These are phyloP conservation scores for Lentinula boryana DNA, from an alignment of 768 basidiomycete species.

Conservation along the genomic window DNA sequence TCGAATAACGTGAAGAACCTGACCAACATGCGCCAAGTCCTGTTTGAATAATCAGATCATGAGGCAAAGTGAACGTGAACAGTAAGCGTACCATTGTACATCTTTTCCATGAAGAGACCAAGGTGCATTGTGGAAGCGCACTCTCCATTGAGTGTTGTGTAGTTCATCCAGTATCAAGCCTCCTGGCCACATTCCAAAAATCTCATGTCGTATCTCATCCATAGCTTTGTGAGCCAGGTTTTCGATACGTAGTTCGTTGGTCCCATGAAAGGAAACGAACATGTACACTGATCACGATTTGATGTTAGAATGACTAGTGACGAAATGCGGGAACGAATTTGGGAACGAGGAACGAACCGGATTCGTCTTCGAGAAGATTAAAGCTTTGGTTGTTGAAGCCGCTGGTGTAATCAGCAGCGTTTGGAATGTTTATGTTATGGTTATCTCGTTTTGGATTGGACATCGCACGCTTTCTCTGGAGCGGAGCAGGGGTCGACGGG, in stretches of 20 bases:
- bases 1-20: conserved; percentile 57
- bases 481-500: not conserved
- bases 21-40: conserved; percentile 56
- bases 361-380: conserved; percentile 1
- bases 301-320: not conserved
- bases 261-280: conserved; percentile 63
- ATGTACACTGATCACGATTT: conserved; percentile 3
- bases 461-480: conserved; percentile 2
- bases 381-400: not conserved
- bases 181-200: conserved; percentile 64
- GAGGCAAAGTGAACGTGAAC: not conserved
- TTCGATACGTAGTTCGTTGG: conserved; percentile 59
- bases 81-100: conserved; percentile 38
- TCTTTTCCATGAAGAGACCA: conserved; percentile 60
- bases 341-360: not conserved
- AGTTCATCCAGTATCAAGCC: conserved; percentile 47
- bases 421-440: not conserved
- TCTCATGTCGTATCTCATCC: conserved; percentile 49
- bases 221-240: conserved; percentile 43
- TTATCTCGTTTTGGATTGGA: conserved; percentile 1
- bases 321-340: not conserved
- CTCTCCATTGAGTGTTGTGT: conserved; percentile 44
- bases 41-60: conserved; percentile 15
- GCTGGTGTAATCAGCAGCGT: not conserved
- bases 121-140: conserved; percentile 61